Base-by-base conservation (phyloP, 1,284 basidiomycete species). In the Tetrapyrgos nigripes region DNA sequence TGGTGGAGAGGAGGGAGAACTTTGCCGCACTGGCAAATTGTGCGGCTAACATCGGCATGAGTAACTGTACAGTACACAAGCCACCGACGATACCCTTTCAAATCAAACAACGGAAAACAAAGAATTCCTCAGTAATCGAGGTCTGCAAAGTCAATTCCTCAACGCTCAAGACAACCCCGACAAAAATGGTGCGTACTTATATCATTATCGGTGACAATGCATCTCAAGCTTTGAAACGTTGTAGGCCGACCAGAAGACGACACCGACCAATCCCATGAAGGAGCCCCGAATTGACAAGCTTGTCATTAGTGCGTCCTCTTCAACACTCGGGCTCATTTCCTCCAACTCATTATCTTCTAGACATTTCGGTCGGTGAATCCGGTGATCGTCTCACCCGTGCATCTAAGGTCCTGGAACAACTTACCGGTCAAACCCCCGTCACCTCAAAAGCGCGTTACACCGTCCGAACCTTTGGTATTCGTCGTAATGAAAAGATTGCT, bases 401-500 rank as follows among this genome's bases (percentile, higher is more conserved):
- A 62, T 96, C 97, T 78, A 99, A 99, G 84, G 97, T 99, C 68
- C 86, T 99, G 73, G 97, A 99, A 83, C 97, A 99, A 83, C 91
- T 99, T 65, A 99, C 97, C 69, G 97, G 97, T 74, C 97, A 99
- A 86, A 96, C 97, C 60, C 97, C 97, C 73, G 97, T 99, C 70
- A 98, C 97, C 71, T 97, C 95, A 79, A 99, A 98, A 88, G 97
- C 97, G 64, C 94, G 97, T 70, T 99, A 97, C 93, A 99, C 97
- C 72, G 95, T 99, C 80, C 96, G 97, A 73, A 94, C 94, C 60
- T 99, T 99, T 84, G 93, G 94, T 78, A 99, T 99, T 85, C 94
- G 97, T 78, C 93, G 97, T 84, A 99, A 99, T 87, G 97, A 99
- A 84, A 98, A 99, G 89, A 99, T 99, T 75, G 97, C 97, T 58